phyloP scores from a whole-genome alignment of 2,329 filamentous ascomycete species.

The Pezicula rhizophila region DNA sequence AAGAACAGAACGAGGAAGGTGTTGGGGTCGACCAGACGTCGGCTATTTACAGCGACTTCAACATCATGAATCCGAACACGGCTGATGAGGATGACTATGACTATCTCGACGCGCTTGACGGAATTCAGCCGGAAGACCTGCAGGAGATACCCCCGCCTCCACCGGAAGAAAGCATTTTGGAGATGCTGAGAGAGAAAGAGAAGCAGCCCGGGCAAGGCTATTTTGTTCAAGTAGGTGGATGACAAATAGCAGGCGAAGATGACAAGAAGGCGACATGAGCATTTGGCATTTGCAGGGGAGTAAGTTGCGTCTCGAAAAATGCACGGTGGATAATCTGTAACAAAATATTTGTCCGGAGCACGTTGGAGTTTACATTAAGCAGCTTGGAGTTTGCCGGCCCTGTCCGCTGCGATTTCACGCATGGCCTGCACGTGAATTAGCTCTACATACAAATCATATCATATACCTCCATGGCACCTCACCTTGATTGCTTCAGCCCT shows the following conservation, averaged over 20 bases:
- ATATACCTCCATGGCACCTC: constrained; percentile 12
- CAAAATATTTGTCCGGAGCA: not conserved
- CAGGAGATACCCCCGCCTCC: constrained; percentile 20
- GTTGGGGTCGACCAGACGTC: constrained; percentile 12
- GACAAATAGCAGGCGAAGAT: constrained; percentile 18
- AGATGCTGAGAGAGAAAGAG: constrained; percentile 23
- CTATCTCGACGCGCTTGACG: constrained; percentile 27
- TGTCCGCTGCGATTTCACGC: constrained; percentile 82
- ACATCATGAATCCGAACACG: constrained; percentile 23
- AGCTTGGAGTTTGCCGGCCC: constrained; percentile 53
- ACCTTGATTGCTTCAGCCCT: constrained; percentile 70
- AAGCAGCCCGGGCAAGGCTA: constrained; percentile 17
- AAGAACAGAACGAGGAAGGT: constrained; percentile 10
- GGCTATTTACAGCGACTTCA: constrained; percentile 27
- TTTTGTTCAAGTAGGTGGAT: constrained; percentile 17
- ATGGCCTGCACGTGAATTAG: constrained; percentile 49
- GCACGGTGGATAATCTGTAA: not conserved
- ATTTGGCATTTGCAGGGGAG: not conserved
- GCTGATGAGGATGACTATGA: constrained; percentile 23
- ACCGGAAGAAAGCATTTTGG: constrained; percentile 21
- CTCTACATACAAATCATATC: constrained; percentile 11
- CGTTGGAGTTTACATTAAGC: not conserved
- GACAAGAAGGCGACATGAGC: not conserved
- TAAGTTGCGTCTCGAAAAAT: constrained; percentile 2
- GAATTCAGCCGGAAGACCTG: constrained; percentile 21